Percentiles rank a stretch among this genome's conserved stretches.
phyloP scores from a whole-genome alignment of 2,329 filamentous ascomycete genomes.

The Pyricularia pennisetigena region DNA sequence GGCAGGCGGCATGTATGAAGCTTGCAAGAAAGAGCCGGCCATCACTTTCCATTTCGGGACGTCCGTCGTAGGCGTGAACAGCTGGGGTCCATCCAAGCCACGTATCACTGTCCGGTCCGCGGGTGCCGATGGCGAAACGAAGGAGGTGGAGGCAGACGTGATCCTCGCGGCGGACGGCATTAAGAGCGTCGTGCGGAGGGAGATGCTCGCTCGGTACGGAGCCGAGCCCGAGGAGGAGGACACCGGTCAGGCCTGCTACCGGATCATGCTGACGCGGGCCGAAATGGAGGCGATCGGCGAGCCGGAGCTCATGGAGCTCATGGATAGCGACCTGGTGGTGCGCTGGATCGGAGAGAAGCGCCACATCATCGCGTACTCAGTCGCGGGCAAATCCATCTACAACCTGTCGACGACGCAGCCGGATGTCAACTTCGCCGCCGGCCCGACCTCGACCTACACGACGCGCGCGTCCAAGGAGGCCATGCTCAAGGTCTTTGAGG shows the following conservation, averaged over 20 bases:
- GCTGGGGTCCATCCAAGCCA: slow-evolving; percentile 45
- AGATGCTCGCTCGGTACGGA: slow-evolving; percentile 43
- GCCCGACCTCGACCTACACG: slow-evolving; percentile 50
- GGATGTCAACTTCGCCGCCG: slow-evolving; percentile 48
- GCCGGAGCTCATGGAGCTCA: slow-evolving; percentile 54
- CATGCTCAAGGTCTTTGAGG: slow-evolving; percentile 51
- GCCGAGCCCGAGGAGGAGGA: slow-evolving; percentile 49
- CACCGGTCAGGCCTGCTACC: slow-evolving; percentile 68
- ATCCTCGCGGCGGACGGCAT: slow-evolving; percentile 46
- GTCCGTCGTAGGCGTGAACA: slow-evolving; percentile 42
- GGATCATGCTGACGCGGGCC: slow-evolving; percentile 63
- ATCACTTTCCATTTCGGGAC: slow-evolving; percentile 63
- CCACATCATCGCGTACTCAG: slow-evolving; percentile 71
- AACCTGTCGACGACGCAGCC: slow-evolving; percentile 55
- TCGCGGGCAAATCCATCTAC: slow-evolving; percentile 55
- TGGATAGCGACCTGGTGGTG: slow-evolving; percentile 57
- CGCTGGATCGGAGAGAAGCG: slow-evolving; percentile 68
- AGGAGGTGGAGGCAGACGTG: slow-evolving; percentile 42
- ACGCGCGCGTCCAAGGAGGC: slow-evolving; percentile 49
- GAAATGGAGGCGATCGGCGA: slow-evolving; percentile 57
- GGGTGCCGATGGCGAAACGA: slow-evolving; percentile 33
- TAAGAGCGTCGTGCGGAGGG: slow-evolving; percentile 38
- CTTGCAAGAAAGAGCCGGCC: slow-evolving; percentile 49
- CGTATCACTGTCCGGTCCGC: slow-evolving; percentile 50
- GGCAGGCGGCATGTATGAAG: slow-evolving; percentile 58